Base-by-base conservation (phyloP, 192 early-diverging fungal species). In the Polychytrium aggregatum region DNA sequence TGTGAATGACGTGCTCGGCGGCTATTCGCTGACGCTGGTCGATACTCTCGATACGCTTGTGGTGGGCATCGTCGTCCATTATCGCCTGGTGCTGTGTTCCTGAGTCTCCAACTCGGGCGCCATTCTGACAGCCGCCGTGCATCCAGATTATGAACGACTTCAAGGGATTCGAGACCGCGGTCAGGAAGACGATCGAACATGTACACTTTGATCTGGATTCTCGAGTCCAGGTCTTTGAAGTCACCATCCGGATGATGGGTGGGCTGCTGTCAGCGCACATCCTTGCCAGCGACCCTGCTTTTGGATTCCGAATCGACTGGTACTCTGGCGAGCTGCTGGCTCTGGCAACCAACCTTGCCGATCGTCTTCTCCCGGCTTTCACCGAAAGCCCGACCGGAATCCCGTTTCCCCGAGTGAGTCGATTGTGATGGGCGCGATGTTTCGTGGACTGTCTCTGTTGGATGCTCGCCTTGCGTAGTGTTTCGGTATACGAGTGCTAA, bases 151-250 rank as follows among this genome's bases (percentile, higher is more conserved):
- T 94, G 47, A 76, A 80, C 28, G 78, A 88, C 44, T 61, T 63
- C 26, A 47, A 48, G 16, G 74, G 53, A 46, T 92, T 92, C 65
- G 69, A 80, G 26, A 26, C 73, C 24, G 78, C 80, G 13, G 75
- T 90, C 22, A 48, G 57, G 9, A 60, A 76, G 29, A 76, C 81
- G 22, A 69, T 85, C 33, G 52, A 83, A 25, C 62, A 77, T 17
- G 73, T 88, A 0, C 56, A 66, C 21, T 94, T 94, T 57, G 70
- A 93, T 59, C 67, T 82, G 50, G 82, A 98, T 64, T 82, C 72
- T 43, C 75, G 84, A 41, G 88, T 98, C 5, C 90, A 93, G 63
- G 87, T 96, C 10, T 98, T 98, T 72, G 94, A 98, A 67, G 76
- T 84, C 22, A 93, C 87, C 30, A 98, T 98, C 44, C 68, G 94